These are phyloP conservation scores for Lablab purpureus DNA, from an alignment of 306 rosid species.

Conservation along the genomic window DNA sequence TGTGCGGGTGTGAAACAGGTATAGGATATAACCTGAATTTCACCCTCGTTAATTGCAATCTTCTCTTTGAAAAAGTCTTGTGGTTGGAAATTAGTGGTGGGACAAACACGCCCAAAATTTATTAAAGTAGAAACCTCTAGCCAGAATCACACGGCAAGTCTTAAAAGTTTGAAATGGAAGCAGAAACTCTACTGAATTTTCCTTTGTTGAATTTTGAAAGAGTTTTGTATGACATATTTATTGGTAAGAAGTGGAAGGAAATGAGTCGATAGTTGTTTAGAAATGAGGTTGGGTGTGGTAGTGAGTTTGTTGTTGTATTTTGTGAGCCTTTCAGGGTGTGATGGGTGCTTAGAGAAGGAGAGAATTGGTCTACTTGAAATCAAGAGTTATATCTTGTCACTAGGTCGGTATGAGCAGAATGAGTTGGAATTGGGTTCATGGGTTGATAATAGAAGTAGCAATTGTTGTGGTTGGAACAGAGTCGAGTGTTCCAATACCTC, in stretches of 20 bases:
- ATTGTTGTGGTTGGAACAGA: slow-evolving; percentile 38
- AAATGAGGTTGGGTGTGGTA: background rate
- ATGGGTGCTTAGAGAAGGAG: slow-evolving; percentile 36
- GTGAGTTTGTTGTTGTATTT: background rate
- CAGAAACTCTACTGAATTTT: too few relatives aligned
- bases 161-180: too few relatives aligned
- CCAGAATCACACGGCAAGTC: too few relatives aligned
- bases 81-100: background rate
- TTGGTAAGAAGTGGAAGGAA: too few relatives aligned
- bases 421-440: slow-evolving; percentile 22
- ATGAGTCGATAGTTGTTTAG: too few relatives aligned
- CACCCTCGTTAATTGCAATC: background rate
- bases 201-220: too few relatives aligned
- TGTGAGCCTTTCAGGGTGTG: background rate
- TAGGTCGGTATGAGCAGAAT: background rate
- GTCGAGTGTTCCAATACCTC: slow-evolving; percentile 12
- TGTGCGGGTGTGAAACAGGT: too few relatives aligned
- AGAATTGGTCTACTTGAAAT: slow-evolving; percentile 23
- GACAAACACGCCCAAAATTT: background rate
- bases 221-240: too few relatives aligned
- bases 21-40: too few relatives aligned
- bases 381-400: background rate
- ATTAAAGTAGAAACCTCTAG: too few relatives aligned
- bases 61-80: background rate
- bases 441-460: slow-evolving; percentile 19